These are phyloP conservation scores for Calamus simplicifolius DNA, from an alignment of 176 grass and related monocot genomes.

Conservation along the genomic window DNA sequence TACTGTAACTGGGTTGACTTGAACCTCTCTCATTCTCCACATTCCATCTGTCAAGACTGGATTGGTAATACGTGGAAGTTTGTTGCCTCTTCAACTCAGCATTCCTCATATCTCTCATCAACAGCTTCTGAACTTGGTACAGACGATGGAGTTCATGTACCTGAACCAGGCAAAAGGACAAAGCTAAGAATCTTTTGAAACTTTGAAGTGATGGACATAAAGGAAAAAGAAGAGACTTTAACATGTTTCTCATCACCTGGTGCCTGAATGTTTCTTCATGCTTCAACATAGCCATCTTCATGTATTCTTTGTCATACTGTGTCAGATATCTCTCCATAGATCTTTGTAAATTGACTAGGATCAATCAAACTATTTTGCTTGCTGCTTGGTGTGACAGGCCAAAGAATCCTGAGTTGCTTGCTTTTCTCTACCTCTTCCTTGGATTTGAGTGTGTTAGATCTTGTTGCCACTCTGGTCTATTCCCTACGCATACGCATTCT, in stretches of 20 bases:
- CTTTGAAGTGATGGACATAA: too few relatives aligned
- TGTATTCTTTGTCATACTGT: slow-evolving; percentile 38
- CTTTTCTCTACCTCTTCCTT: too few relatives aligned
- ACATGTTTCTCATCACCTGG: slow-evolving; percentile 35
- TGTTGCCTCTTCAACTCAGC: slow-evolving; percentile 5
- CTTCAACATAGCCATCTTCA: slow-evolving; percentile 66
- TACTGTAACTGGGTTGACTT: slow-evolving; percentile 4
- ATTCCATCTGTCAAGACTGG: not conserved
- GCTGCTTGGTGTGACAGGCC: too few relatives aligned
- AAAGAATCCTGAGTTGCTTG: too few relatives aligned
- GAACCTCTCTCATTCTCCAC: not conserved
- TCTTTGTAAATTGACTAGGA: not conserved
- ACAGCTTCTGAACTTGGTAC: slow-evolving; percentile 46
- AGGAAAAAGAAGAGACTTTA: not conserved
- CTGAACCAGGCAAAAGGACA: slow-evolving; percentile 17
- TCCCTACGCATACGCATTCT: too few relatives aligned
- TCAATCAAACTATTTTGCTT: too few relatives aligned
- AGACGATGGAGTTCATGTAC: slow-evolving; percentile 58
- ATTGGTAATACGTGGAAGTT: not conserved
- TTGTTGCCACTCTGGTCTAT: too few relatives aligned
- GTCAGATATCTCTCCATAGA: slow-evolving; percentile 7
- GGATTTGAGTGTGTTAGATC: too few relatives aligned
- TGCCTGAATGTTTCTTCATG: slow-evolving; percentile 70
- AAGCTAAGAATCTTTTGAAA: too few relatives aligned
- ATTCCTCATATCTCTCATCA: slow-evolving; percentile 47